A percentile compares a stretch with the other conserved stretches of the same genome.
phyloP scores from a whole-genome alignment of 2,329 filamentous ascomycete genomes.

The Penicillium sp. region DNA sequence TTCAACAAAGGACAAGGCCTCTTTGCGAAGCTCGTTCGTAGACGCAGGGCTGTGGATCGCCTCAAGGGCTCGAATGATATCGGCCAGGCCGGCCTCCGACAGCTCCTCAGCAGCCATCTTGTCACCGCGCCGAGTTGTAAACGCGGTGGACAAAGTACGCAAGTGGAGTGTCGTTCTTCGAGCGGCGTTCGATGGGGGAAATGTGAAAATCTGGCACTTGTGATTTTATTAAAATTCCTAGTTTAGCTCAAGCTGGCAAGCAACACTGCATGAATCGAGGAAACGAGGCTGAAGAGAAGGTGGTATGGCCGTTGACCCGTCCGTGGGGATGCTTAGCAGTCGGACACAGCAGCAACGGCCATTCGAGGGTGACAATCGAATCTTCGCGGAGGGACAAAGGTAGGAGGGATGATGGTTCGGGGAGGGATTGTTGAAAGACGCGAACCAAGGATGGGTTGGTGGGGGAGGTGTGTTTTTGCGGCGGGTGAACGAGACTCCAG shows the following conservation, averaged over 20 bases:
- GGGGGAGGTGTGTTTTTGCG: neutral
- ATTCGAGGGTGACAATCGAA: conserved; percentile 12
- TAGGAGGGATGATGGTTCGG: neutral
- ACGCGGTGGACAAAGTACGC: neutral
- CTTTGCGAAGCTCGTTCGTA: conserved; percentile 74
- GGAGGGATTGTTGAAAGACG: neutral
- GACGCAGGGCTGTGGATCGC: conserved; percentile 82
- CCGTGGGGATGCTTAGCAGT: conserved; percentile 16
- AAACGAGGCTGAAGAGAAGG: neutral
- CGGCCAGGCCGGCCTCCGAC: conserved; percentile 39
- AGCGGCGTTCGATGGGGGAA: neutral
- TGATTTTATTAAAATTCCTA: neutral
- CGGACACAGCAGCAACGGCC: conserved; percentile 26
- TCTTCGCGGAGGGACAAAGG: conserved; percentile 1
- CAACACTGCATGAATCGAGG: neutral
- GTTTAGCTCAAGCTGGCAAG: too few species aligned
- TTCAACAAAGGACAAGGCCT: conserved; percentile 85
- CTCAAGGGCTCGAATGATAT: conserved; percentile 79
- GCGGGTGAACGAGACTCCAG: neutral
- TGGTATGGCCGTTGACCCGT: conserved; percentile 24
- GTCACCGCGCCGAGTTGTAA: conserved; percentile 6
- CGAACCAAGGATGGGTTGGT: neutral
- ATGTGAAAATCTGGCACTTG: neutral
- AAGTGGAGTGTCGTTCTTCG: neutral
- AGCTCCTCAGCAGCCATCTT: conserved; percentile 38